A percentile compares a stretch with the other conserved stretches of the same genome.
phyloP scores from a whole-genome alignment of 768 basidiomycete species.

The Favolaschia claudopus region DNA sequence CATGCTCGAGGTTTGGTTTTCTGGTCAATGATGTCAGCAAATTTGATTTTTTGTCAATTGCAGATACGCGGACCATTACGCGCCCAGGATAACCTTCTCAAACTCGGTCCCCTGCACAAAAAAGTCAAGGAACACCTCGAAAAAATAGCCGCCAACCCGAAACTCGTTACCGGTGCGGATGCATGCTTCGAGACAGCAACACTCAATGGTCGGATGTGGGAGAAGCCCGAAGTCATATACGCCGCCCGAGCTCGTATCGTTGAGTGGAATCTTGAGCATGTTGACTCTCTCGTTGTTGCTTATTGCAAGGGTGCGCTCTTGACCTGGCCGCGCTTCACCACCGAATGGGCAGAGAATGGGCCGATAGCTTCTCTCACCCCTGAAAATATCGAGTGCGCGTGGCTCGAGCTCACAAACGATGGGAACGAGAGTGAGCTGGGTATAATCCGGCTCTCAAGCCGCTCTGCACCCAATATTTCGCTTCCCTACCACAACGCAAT shows the following conservation, averaged over 20 bases:
- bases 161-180: neutral
- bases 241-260: neutral
- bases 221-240: constrained; percentile 19
- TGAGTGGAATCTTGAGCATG: neutral
- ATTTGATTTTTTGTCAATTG: no score
- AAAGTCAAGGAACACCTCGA: neutral
- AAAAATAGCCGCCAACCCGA: constrained; percentile 10
- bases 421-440: constrained; percentile 27
- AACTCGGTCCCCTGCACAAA: constrained; percentile 9
- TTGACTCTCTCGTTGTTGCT: constrained; percentile 1
- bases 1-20: constrained; percentile 19
- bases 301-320: constrained; percentile 5
- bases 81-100: no score
- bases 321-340: constrained; percentile 5
- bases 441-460: neutral
- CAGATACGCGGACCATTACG: neutral
- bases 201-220: constrained; percentile 15
- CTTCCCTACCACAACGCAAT: neutral
- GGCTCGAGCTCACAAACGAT: constrained; percentile 29
- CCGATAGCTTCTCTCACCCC: neutral
- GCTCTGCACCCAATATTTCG: neutral
- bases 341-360: neutral
- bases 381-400: constrained; percentile 4
- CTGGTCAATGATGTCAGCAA: no score
- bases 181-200: neutral